Evolutionary conservation across 805 yeast genomes (phyloP), one percentile per base, ranked within the genome.

Genomic region (Schwanniomyces yamadae): DNA sequence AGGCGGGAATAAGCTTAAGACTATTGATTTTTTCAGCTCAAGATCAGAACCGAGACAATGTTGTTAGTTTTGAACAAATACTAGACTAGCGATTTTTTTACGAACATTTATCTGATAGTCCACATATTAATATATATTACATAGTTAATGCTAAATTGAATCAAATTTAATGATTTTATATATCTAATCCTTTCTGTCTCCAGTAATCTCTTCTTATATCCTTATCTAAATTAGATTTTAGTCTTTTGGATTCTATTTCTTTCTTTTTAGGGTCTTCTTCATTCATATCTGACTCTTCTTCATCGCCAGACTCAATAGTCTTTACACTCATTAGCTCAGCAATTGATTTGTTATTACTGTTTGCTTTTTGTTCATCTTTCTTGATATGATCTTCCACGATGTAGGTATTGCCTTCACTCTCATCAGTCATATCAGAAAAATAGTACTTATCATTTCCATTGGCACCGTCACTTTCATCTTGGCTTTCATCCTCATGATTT

Each of bases 371-470:
- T 16, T 33, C 28, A 10, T 5, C 23, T 10, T 16, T 30, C n/a
- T n/a, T n/a, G n/a, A n/a, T n/a, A n/a, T n/a, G n/a, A n/a, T n/a
- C n/a, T 13, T 27, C 22, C 10, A 23, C 28, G 28, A 32, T 30
- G 11, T 33, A 28, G 23, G 28, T 32, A 25, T 43, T 49, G 14
- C 50, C 62, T 5, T 61, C 69, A 36, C 61, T 55, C 23, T 63
- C 70, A 9, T 50, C 66, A 1, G 71, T 60, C 56, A 69, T 59
- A 33, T 67, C 77, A 1, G 76, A 65, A 37, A 57, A 66, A 40
- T 65, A 70, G 34, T 64, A 64, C 35, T 65, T 65, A 38, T 69
- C 70, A 36, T 63, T 59, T 3, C 66, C 64, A 4, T 54, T 51
- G 0, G 59, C 56, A 2, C 66, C 64, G 15, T 66, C 73, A 27